Base-by-base conservation (phyloP, 2,329 filamentous ascomycete genomes). In the Ophidiomyces ophidiicola region DNA sequence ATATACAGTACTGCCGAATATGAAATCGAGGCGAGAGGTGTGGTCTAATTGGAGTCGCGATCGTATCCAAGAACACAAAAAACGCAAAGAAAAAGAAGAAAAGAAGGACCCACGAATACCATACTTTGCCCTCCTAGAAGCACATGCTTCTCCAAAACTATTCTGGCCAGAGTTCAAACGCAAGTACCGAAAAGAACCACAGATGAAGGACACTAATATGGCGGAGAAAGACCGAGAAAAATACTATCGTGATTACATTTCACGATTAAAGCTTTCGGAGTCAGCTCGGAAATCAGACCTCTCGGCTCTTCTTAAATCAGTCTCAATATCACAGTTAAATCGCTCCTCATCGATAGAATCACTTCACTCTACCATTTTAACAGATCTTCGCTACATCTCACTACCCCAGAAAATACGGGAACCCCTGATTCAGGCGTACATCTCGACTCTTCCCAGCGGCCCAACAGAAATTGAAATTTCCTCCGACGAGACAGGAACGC, bases 151-250 rank as follows among this genome's bases (percentile, higher is more conserved):
- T 0, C 80, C 84, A 0, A 96, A 94, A 62, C 70, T 98, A 1
- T 98, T 93, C 67, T 98, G 90, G 90, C 80, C 84, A 0, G 90
- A 98, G 57, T 98, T 98, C 62, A 85, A 83, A 52, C 72, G 90
- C 23, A 98, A 94, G 56, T 90, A 77, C 61, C 81, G 80, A 48
- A 87, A 81, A 48, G 86, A 93, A 47, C 60, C 73, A 0, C 72
- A 78, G 37, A 86, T 98, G 81, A 66, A 58, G 41, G 60, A 64
- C 38, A 51, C 52, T 4, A 54, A 62, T 12, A 45, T 69, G 30
- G 56, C 58, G 15, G 66, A 69, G 44, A 68, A 64, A 45, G 66
- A 69, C 37, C 58, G 64, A 4, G 66, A 69, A 46, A 68, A 67
- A 44, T 54, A 59, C 44, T 69, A 69, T 45, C 59, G 66, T 3